Evolutionary conservation across 1,139 yeast genomes (phyloP), one percentile per base, ranked within the genome.

Genomic region (Casaregolazyma suthepensis): DNA sequence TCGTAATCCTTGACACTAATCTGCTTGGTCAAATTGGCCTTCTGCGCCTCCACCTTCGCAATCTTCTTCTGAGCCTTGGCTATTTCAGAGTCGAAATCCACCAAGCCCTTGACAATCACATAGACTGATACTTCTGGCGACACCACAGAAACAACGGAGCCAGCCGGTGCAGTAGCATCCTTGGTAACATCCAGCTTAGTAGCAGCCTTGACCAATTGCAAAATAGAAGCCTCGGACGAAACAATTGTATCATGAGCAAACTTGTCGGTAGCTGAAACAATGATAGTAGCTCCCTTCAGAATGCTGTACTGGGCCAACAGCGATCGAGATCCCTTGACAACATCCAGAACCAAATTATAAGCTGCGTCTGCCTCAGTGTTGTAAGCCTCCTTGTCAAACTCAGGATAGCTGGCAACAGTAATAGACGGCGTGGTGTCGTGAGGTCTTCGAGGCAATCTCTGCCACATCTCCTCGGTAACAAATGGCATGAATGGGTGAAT

Each of bases 401-500:
- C 79, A 56, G 99, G 99, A 75, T 83, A 93, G 53, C 76, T 65
- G 47, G 97, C 96, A 66, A 82, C 81, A 54, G 83, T 82, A 67
- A 93, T 88, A n/a, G 96, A 80, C 50, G 73, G 75, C 22, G 87
- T 76, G 17, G 71, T 71, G 66, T 88, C 96, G 52, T 83, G 75
- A 19, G 82, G 81, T 69, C 97, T 83, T 67, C 88, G 85, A 63
- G 99, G 98, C 66, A 93, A 76, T 74, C 98, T 88, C 75, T 93
- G 99, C 98, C 97, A 93, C 87, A 93, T 81, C 77, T 93, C 99
- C 74, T 93, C 99, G 51, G 98, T 84, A 61, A 93, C 78, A 70
- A 82, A 93, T 50, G 99, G 99, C 99, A 93, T 93, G 77, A 89
- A 93, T 71, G 99, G 99, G 69, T 93, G 98, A 64, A 91, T 93